Conservation (phyloP, 495 filamentous ascomycete species). For the Annulohypoxylon maeteangense region DNA sequence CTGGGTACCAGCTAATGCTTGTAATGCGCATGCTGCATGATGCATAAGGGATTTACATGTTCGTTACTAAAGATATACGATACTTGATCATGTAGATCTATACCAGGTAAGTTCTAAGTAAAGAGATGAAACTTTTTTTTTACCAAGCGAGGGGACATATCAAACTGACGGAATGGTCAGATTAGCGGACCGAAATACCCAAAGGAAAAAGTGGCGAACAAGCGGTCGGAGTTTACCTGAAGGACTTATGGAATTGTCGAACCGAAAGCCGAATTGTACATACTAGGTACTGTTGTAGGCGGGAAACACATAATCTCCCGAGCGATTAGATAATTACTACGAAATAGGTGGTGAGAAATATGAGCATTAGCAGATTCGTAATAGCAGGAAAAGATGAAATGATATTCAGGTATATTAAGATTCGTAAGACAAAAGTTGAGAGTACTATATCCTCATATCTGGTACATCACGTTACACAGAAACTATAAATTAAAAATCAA, state of each 20-base stretch:
- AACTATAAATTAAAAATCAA: constrained; percentile 16
- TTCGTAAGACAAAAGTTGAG: not conserved
- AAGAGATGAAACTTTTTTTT: constrained; percentile 2
- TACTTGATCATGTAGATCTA: not conserved
- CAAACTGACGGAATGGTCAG: not conserved
- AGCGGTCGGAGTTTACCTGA: constrained; percentile 8
- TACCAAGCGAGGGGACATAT: not conserved
- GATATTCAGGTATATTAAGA: not conserved
- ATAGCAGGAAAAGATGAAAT: not conserved
- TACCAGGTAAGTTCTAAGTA: too few species aligned
- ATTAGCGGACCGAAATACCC: not conserved
- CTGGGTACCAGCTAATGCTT: constrained; percentile 34
- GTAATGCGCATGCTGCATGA: constrained; percentile 30
- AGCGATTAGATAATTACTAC: too few species aligned
- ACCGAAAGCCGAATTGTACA: not conserved
- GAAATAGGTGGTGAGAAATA: too few species aligned
- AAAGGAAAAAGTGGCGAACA: constrained; percentile 9
- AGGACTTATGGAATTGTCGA: not conserved
- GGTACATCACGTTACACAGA: constrained; percentile 12
- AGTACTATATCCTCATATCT: not conserved
- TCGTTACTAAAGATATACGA: constrained; percentile 33
- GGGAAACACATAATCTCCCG: too few species aligned
- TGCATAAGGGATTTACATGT: constrained; percentile 32
- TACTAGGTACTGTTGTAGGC: not conserved
- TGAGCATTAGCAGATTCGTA: not conserved